Percentiles rank a stretch among this genome's conserved stretches.
phyloP scores from a whole-genome alignment of 1,284 basidiomycete genomes.

The Heterobasidion annosum region DNA sequence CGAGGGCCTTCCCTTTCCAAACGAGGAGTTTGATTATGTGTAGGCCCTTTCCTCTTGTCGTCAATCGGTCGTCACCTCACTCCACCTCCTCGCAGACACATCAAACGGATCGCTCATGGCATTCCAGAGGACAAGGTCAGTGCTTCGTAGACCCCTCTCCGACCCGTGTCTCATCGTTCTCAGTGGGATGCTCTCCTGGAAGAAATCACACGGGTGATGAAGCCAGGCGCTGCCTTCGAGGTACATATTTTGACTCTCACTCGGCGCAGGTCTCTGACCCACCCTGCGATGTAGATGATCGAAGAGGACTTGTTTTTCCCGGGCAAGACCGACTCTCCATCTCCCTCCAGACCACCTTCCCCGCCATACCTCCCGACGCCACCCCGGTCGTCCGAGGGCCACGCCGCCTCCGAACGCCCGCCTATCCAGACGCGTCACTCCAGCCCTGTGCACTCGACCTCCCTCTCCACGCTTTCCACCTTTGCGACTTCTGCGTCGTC shows the following conservation, averaged over 20 bases:
- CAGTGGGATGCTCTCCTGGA: constrained; percentile 60
- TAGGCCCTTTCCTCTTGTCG: constrained; percentile 22
- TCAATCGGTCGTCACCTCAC: not conserved
- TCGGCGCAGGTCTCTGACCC: not conserved
- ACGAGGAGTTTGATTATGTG: constrained; percentile 69
- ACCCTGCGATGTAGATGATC: constrained; percentile 34
- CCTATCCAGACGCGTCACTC: not conserved
- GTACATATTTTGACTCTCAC: constrained; percentile 21
- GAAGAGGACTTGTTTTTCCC: constrained; percentile 68
- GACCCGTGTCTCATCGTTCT: constrained; percentile 5
- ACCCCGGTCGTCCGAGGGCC: not conserved
- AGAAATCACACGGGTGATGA: constrained; percentile 60
- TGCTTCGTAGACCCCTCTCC: constrained; percentile 6
- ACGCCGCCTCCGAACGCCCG: not conserved
- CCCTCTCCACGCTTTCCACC: not conserved
- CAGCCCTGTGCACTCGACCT: not conserved
- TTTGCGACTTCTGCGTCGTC: not conserved
- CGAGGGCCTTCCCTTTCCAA: constrained; percentile 55
- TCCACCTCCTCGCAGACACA: constrained; percentile 30
- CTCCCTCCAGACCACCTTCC: constrained; percentile 4
- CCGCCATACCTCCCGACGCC: not conserved
- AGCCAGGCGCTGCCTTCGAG: constrained; percentile 58
- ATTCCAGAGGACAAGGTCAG: constrained; percentile 64
- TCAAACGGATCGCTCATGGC: constrained; percentile 59
- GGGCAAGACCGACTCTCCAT: constrained; percentile 26